Base-by-base conservation (phyloP, 2,329 filamentous ascomycete genomes). In the Ceratocystis cubensis region DNA sequence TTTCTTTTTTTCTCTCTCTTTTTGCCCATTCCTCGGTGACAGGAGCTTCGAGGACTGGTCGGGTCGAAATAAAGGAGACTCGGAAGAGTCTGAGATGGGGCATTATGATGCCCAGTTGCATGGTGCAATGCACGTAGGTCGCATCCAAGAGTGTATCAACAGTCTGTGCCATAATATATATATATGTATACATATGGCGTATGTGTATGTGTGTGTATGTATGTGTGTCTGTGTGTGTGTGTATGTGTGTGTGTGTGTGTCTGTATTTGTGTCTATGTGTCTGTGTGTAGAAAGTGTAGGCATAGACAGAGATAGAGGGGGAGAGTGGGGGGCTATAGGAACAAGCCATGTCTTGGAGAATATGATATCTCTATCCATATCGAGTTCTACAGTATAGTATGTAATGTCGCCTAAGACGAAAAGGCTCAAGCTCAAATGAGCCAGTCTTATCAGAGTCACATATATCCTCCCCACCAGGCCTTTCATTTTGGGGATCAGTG, bases 11-110 rank as follows among this genome's bases (percentile, higher is more conserved):
- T 37, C 1, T 30, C 30, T 13, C 2, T 37, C 33, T 3, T 37
- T 37, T 37, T 37, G 33, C 33, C 33, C 10, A 13, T 37, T 37
- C 3, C 10, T 66, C 65, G 65, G 65, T 66, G 65, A 66, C 45
- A 41, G 46, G 45, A 37, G 22, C 28, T 25, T 15, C 7, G 10
- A 20, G 33, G 65, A 66, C 28, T 66, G 65, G 65, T 66, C 56
- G 46, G 65, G 65, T 61, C 63, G 65, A 63, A 63, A 66, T 66
- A 56, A 50, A 41, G 59, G 59, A 53, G 56, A 44, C 45, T 63
- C 61, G 53, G 28, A 57, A 33, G 53, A 33, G 28, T 15, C 25
- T 17, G 17, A 33, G 25, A 33, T 57, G 25, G 53, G 33, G 53
- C n/a, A 17, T 17, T 57, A 57, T 57, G 53, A 57, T 57, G 53